Evolutionary conservation across 257 asterid genomes (phyloP).

Genomic region (Mentha longifolia): DNA sequence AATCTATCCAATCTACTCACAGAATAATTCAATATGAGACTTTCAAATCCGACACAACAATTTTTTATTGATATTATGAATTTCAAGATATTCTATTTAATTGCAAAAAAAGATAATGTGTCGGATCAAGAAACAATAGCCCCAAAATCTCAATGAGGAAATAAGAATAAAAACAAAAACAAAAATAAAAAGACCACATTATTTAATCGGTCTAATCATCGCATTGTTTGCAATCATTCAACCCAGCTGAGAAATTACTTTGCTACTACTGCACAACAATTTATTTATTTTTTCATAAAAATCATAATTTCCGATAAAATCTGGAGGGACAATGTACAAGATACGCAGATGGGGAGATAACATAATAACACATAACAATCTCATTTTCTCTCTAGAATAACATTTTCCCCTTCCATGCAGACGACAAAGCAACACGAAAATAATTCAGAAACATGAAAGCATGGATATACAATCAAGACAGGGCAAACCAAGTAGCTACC

Average conservation of each 20-base stretch:
- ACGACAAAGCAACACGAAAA: neutral
- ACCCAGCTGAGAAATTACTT: conserved; percentile 19
- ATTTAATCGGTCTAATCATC: conserved; percentile 15
- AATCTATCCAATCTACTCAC: neutral
- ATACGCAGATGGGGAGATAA: conserved; percentile 10
- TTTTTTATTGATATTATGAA: too few relatives aligned
- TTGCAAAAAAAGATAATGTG: too few relatives aligned
- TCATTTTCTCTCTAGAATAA: neutral
- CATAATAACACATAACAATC: neutral
- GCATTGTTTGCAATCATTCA: conserved; percentile 32
- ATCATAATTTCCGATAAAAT: conserved; percentile 23
- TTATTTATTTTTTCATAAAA: neutral
- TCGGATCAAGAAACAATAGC: too few relatives aligned
- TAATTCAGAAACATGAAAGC: neutral
- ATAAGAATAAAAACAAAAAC: neutral
- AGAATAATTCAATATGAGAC: too few relatives aligned
- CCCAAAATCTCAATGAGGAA: neutral
- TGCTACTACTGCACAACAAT: conserved; percentile 18
- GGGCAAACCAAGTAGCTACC: conserved; percentile 12
- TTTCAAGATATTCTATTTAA: too few relatives aligned
- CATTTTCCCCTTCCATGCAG: neutral
- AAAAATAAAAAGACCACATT: too few relatives aligned
- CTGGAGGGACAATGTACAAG: conserved; percentile 15
- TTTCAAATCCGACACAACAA: too few relatives aligned
- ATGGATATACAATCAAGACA: neutral